phyloP scores from a whole-genome alignment of 2,329 filamentous ascomycete genomes.

The Calonectria henricotiae region DNA sequence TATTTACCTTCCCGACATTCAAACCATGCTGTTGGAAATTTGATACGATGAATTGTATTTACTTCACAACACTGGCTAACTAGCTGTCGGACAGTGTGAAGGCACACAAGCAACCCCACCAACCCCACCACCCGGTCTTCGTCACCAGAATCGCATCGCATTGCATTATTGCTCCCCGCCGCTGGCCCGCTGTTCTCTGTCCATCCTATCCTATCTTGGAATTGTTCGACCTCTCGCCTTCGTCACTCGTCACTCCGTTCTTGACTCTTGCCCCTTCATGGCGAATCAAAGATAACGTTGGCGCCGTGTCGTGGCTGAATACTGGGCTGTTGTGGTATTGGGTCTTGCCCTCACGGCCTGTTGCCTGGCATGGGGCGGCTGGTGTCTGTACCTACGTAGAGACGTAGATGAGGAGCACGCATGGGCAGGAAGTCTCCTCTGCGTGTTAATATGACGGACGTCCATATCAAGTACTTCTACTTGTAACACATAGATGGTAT shows the following conservation, averaged over 20 bases:
- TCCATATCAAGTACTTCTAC: constrained; percentile 9
- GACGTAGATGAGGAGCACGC: background rate
- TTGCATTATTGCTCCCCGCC: constrained; percentile 19
- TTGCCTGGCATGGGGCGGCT: background rate
- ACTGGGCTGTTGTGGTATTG: constrained; percentile 24
- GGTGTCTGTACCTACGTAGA: too few relatives aligned
- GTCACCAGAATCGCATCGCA: constrained; percentile 11
- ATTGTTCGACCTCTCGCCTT: constrained; percentile 30
- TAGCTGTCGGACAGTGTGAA: background rate
- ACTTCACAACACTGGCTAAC: background rate
- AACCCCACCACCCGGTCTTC: constrained; percentile 24
- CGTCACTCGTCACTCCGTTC: constrained; percentile 43
- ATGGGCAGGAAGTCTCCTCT: background rate
- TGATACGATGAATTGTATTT: background rate
- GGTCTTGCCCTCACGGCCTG: background rate
- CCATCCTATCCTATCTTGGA: constrained; percentile 23
- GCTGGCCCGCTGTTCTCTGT: constrained; percentile 22
- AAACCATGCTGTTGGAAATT: background rate
- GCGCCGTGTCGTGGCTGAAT: constrained; percentile 3
- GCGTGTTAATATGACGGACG: constrained; percentile 17
- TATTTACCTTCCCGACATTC: background rate
- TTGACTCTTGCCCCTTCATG: constrained; percentile 43
- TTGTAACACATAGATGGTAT: background rate
- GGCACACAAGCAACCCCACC: constrained; percentile 20
- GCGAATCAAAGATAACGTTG: constrained; percentile 7